Percentiles rank a stretch among this genome's conserved stretches.
Evolutionary conservation across 202 grass and related monocot genomes (phyloP).

Genomic region (Dendrocalamus latiflorus): DNA sequence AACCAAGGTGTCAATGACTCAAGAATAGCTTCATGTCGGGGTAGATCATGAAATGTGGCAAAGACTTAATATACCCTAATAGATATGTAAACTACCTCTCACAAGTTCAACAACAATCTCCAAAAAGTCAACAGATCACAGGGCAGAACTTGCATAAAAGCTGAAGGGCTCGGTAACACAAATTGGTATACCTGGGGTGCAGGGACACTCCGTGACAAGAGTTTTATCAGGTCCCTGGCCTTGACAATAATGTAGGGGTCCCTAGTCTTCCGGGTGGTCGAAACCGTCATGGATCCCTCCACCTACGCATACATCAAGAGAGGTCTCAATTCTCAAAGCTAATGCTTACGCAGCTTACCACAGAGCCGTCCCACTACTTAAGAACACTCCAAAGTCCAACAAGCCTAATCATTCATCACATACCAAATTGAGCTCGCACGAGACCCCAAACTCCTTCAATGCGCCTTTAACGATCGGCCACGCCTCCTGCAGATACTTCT

Average conservation of each 20-base stretch:
- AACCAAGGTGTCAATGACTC: neutral
- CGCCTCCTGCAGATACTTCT: slow-evolving; percentile 90
- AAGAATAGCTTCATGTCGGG: neutral
- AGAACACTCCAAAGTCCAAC: neutral
- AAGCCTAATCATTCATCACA: neutral
- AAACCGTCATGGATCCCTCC: slow-evolving; percentile 94
- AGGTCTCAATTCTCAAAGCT: neutral
- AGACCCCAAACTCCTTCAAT: slow-evolving; percentile 65
- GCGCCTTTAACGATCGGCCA: slow-evolving; percentile 85
- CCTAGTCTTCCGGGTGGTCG: slow-evolving; percentile 79
- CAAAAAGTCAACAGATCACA: neutral
- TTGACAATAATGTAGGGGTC: slow-evolving; percentile 91
- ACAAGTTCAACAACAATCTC: neutral
- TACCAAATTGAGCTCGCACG: slow-evolving; percentile 98
- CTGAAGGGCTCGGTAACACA: neutral
- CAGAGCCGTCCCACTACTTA: neutral
- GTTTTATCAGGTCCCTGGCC: slow-evolving; percentile 85
- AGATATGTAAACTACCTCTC: neutral
- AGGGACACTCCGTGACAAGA: slow-evolving; percentile 86
- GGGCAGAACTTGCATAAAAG: neutral
- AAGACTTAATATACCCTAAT: neutral
- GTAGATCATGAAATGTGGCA: neutral
- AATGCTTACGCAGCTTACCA: neutral
- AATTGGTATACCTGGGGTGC: slow-evolving; percentile 59
- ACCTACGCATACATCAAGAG: slow-evolving; percentile 43